phyloP scores from a whole-genome alignment of 2,329 filamentous ascomycete species.

The Beauveria scarabaeidicola region DNA sequence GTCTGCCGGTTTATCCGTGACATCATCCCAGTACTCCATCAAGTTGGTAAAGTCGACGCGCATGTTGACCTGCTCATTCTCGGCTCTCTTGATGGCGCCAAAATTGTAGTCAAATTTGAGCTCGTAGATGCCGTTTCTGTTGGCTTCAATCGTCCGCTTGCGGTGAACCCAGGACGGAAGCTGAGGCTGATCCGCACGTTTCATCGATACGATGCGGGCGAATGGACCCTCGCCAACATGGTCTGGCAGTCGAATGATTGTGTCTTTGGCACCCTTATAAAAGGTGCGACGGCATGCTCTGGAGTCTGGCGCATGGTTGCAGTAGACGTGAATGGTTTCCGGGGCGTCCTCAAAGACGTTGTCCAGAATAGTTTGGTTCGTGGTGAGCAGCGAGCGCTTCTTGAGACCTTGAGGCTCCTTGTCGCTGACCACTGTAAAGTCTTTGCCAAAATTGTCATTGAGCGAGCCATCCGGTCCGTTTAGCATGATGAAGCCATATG shows the following conservation, averaged over 20 bases:
- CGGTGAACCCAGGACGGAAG: slow-evolving; percentile 10
- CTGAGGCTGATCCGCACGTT: not conserved
- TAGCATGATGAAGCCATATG: slow-evolving; percentile 25
- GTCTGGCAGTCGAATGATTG: slow-evolving; percentile 18
- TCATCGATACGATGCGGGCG: slow-evolving; percentile 18
- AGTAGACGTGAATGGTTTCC: slow-evolving; percentile 21
- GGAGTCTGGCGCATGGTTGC: slow-evolving; percentile 18
- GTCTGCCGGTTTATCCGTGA: slow-evolving; percentile 13
- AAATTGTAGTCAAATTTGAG: slow-evolving; percentile 27
- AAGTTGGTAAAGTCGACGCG: slow-evolving; percentile 28
- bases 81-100: slow-evolving; percentile 15
- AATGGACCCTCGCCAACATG: slow-evolving; percentile 21
- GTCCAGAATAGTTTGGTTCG: slow-evolving; percentile 20
- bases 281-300: slow-evolving; percentile 15
- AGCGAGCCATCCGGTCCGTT: slow-evolving; percentile 21
- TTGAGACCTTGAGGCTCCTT: slow-evolving; percentile 13
- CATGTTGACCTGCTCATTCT: slow-evolving; percentile 20
- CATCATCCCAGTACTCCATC: slow-evolving; percentile 22
- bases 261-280: slow-evolving; percentile 16
- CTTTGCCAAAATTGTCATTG: slow-evolving; percentile 17
- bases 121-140: slow-evolving; percentile 17
- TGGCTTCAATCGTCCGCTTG: not conserved
- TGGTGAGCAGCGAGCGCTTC: slow-evolving; percentile 17
- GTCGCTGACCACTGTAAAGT: slow-evolving; percentile 16
- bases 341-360: slow-evolving; percentile 20